Conservation (phyloP, 805 yeast species). For the Candida tammaniensis region DNA sequence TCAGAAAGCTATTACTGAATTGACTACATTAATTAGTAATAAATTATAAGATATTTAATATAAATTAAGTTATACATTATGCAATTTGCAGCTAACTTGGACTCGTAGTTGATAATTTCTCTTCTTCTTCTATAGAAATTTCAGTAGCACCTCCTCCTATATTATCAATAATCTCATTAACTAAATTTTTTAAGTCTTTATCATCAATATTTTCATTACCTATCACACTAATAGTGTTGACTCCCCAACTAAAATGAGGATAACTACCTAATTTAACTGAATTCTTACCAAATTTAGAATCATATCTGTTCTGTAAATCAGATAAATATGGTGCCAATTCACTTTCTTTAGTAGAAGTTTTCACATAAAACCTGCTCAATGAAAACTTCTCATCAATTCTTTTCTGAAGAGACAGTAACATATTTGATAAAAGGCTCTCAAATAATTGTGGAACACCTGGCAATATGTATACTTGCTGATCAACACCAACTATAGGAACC, state of each 20-base stretch:
- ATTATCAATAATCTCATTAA: slow-evolving; percentile 41
- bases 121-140: slow-evolving; percentile 58
- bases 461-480: slow-evolving; percentile 61
- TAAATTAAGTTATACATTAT: slow-evolving; percentile 2
- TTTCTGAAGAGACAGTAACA: slow-evolving; percentile 31
- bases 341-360: slow-evolving; percentile 60
- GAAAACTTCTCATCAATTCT: slow-evolving; percentile 17
- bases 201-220: slow-evolving; percentile 46
- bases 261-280: slow-evolving; percentile 75
- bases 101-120: slow-evolving; percentile 32
- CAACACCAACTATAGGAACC: slow-evolving; percentile 82
- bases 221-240: slow-evolving; percentile 71
- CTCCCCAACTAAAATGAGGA: slow-evolving; percentile 67
- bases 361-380: slow-evolving; percentile 52
- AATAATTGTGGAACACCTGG: slow-evolving; percentile 87
- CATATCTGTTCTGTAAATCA: slow-evolving; percentile 44
- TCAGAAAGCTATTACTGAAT: slow-evolving; percentile 68
- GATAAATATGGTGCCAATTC: slow-evolving; percentile 64
- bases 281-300: slow-evolving; percentile 25
- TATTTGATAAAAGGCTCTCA: slow-evolving; percentile 47
- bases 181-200: slow-evolving; percentile 41
- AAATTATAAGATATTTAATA: slow-evolving; percentile 38
- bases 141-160: slow-evolving; percentile 54
- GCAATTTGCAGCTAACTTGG: slow-evolving; percentile 12
- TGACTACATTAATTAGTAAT: slow-evolving; percentile 57